These are phyloP conservation scores for Ophiostoma tasmaniense DNA, from an alignment of 2,329 filamentous ascomycete species.

Conservation along the genomic window DNA sequence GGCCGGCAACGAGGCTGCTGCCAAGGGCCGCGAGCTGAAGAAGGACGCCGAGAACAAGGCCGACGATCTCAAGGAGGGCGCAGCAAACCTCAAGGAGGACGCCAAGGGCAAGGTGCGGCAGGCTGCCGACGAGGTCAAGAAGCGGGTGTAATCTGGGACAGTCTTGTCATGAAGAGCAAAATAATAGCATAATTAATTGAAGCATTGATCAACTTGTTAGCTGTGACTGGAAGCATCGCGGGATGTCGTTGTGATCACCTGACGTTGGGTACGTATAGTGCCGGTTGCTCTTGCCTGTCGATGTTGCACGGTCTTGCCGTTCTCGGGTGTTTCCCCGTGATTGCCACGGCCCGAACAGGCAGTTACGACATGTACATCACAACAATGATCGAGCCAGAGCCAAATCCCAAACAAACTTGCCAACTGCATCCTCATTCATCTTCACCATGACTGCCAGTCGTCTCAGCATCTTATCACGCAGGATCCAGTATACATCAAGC, in stretches of 20 bases:
- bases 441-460: neutral
- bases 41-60: slow-evolving; percentile 24
- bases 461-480: neutral
- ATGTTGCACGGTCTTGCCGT: neutral
- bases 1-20: slow-evolving; percentile 23
- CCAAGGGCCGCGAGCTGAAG: slow-evolving; percentile 39
- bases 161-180: neutral
- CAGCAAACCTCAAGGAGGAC: slow-evolving; percentile 33
- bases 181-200: neutral
- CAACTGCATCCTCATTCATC: neutral
- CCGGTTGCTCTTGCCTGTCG: neutral
- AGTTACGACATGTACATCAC: neutral
- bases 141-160: slow-evolving; percentile 4
- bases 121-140: slow-evolving; percentile 33
- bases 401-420: neutral
- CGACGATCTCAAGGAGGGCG: slow-evolving; percentile 28
- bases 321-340: neutral
- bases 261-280: neutral
- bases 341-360: neutral
- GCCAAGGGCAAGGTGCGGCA: slow-evolving; percentile 35
- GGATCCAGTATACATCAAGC: neutral
- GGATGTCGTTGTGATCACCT: neutral
- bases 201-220: neutral
- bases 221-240: neutral
- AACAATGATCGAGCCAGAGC: neutral